Evolutionary conservation across 768 basidiomycete genomes (phyloP), one percentile per base, ranked within the genome.

Genomic region (Lanmaoa pseudosensibilis): DNA sequence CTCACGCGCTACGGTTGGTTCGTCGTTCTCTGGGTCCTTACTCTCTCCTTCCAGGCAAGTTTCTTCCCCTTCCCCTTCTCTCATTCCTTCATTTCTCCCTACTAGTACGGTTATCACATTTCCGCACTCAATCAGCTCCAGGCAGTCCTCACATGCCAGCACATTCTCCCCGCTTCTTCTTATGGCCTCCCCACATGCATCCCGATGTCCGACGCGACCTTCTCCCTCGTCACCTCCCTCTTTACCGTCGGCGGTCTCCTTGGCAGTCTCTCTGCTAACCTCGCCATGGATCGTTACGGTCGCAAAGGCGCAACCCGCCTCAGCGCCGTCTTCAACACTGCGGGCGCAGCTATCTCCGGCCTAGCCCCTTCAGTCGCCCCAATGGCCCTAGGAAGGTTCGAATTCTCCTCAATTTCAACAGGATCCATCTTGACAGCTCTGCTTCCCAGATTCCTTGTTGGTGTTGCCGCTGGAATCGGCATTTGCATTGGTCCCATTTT

Each of bases 111-210:
- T n/a, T 97, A 90, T 71, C 92, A 96, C 70, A 91, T 94, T 40
- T 90, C 93, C 2, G 87, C 87, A 16, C 81, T 98, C 56, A 98
- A 98, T 70, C 93, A 94, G 69, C 86, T 95, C 25, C 86, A 92
- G 66, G 81, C 80, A 5, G 84, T 87, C 41, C 68, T 94, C 54
- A 92, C 88, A 4, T 96, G 93, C 75, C 80, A 80, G 49, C 63
- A 69, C 33, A 52, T 52, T 10, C 19, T 55, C 27, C 53, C 60
- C 1, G n/a, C 4, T 23, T 50, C 49, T 1, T 58, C 66, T 45
- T 70, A 75, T 64, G 75, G 74, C 11, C 74, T 91, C 10, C 83
- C 90, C 3, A 78, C 84, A 36, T 96, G 94, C 74, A 86, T 96
- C 33, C 82, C 82, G 6, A 90, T 97, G 85, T 83, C 84, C 33